Evolutionary conservation across 1,284 basidiomycete genomes (phyloP).

Genomic region (Mycosarcoma maydis): DNA sequence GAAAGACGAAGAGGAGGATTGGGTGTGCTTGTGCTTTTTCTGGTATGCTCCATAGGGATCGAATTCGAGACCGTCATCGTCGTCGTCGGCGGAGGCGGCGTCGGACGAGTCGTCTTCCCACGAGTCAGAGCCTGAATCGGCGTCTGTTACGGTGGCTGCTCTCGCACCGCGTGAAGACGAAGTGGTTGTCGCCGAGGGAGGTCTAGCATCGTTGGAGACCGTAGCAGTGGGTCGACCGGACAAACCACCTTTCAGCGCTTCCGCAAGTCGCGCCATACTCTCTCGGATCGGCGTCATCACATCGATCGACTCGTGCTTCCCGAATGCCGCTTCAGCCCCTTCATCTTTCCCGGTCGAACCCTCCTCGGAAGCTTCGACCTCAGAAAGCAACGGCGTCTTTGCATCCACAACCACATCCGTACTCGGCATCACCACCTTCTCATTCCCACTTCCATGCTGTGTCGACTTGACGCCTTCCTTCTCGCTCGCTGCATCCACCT

Average conservation of each 20-base stretch:
- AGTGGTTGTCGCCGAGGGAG: background rate
- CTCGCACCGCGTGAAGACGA: constrained; percentile 6
- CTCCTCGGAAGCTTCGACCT: constrained; percentile 13
- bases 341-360: constrained; percentile 6
- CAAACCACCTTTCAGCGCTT: constrained; percentile 34
- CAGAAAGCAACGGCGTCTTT: constrained; percentile 29
- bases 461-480: constrained; percentile 38
- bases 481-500: constrained; percentile 14
- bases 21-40: constrained; percentile 50
- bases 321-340: background rate
- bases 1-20: constrained; percentile 11
- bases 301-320: constrained; percentile 54
- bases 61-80: constrained; percentile 54
- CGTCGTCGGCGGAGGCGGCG: constrained; percentile 2
- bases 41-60: constrained; percentile 51
- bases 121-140: constrained; percentile 35
- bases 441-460: constrained; percentile 17
- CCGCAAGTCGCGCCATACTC: constrained; percentile 48
- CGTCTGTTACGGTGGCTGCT: constrained; percentile 37
- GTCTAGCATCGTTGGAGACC: background rate
- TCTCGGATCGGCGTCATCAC: constrained; percentile 49
- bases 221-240: constrained; percentile 8
- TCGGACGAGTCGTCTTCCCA: constrained; percentile 43
- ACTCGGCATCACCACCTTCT: constrained; percentile 30
- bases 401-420: constrained; percentile 39